phyloP scores from a whole-genome alignment of 805 yeast genomes.

The Limtongozyma cylindracea region DNA sequence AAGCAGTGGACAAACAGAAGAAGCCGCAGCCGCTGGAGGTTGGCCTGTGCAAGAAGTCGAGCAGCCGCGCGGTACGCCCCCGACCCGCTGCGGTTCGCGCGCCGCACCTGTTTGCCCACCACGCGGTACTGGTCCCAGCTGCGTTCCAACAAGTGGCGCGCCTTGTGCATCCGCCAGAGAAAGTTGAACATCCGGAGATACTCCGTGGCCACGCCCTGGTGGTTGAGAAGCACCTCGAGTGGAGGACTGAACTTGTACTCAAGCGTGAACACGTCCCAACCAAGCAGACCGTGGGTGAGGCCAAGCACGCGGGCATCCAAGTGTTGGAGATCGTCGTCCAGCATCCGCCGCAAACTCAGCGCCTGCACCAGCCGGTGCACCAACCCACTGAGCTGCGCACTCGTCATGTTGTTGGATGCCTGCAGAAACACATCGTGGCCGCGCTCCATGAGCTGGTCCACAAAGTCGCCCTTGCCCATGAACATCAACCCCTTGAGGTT shows the following conservation, averaged over 20 bases:
- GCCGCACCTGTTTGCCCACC: no score
- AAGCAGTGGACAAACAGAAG: no score
- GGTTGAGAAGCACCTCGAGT: conserved; percentile 13
- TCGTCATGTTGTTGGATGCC: conserved; percentile 36
- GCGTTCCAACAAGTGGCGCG: no score
- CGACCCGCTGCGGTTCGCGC: no score
- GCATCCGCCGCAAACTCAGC: conserved; percentile 19
- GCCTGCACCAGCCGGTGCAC: conserved; percentile 35
- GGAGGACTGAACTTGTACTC: conserved; percentile 48
- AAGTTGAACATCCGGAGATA: conserved; percentile 70
- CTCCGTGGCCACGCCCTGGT: conserved; percentile 10
- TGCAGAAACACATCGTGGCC: conserved; percentile 26
- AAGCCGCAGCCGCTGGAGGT: no score
- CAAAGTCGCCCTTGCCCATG: conserved; percentile 62
- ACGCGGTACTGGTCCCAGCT: no score
- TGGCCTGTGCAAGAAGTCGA: no score
- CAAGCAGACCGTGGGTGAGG: conserved; percentile 41
- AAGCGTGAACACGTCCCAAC: conserved; percentile 84
- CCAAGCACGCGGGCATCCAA: conserved; percentile 71
- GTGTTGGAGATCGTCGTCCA: conserved; percentile 15
- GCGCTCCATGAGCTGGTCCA: conserved; percentile 32
- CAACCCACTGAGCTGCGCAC: conserved; percentile 38
- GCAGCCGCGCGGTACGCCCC: no score
- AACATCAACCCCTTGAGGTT: conserved; percentile 42
- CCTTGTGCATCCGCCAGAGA: no score